Conservation (phyloP, 148 eudicot species). For the Vaccinium corymbosum region DNA sequence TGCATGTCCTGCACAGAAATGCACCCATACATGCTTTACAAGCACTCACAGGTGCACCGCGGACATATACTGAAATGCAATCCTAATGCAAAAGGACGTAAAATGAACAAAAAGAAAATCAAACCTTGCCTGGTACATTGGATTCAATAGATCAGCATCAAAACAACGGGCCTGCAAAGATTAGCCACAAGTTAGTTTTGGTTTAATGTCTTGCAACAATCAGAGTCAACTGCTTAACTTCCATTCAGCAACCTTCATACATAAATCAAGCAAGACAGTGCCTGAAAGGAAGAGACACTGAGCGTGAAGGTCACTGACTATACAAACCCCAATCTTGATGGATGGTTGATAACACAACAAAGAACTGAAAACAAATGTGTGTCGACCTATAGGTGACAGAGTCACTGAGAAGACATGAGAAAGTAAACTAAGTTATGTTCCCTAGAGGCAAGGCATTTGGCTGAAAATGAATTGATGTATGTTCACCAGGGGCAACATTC, state of each 20-base stretch:
- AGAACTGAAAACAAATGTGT: background rate
- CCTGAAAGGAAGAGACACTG: background rate
- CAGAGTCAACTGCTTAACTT: background rate
- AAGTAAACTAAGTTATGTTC: background rate
- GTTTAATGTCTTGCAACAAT: background rate
- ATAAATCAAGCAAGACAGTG: background rate
- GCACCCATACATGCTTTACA: background rate
- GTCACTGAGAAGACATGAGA: background rate
- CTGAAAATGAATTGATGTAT: background rate
- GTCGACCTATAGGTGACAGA: background rate
- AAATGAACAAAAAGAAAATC: background rate
- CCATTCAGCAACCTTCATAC: background rate
- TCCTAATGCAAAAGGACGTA: background rate
- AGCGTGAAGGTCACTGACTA: background rate
- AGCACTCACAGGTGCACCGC: background rate
- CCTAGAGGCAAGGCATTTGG: background rate
- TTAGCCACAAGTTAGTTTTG: background rate
- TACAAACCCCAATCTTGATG: background rate
- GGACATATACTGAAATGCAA: background rate
- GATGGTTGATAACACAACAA: background rate
- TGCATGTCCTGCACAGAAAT: background rate
- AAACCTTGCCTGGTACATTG: constrained; percentile 90
- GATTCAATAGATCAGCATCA: constrained; percentile 63
- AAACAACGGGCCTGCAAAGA: constrained; percentile 72
- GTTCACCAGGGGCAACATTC: background rate